Evolutionary conservation across 129 eudicot genomes (phyloP).

Genomic region (Flaveria brownii): DNA sequence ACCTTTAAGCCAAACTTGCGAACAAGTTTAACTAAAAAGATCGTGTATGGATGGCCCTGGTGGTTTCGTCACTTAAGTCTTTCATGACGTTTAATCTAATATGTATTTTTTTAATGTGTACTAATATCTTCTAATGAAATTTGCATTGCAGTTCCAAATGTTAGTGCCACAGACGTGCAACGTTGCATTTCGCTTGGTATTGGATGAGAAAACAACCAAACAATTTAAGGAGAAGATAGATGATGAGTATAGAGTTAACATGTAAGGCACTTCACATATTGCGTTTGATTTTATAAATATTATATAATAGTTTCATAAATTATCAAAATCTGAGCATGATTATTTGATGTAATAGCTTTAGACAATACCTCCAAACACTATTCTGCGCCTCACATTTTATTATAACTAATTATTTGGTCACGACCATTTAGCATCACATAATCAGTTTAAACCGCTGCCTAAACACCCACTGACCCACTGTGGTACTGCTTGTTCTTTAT

Average conservation of each 20-base stretch:
- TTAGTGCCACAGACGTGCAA: slow-evolving; percentile 63
- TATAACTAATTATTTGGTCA: not conserved
- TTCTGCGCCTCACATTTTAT: not conserved
- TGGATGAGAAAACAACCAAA: slow-evolving; percentile 56
- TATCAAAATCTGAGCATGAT: not conserved
- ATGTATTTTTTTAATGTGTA: not conserved
- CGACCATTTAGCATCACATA: not conserved
- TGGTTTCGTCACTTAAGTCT: too few relatives aligned
- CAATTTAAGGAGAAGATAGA: slow-evolving; percentile 56
- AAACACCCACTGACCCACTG: not conserved
- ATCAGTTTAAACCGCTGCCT: not conserved
- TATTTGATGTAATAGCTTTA: not conserved
- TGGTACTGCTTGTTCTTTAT: not conserved
- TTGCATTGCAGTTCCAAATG: slow-evolving; percentile 59
- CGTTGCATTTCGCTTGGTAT: slow-evolving; percentile 49
- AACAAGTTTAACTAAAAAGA: too few relatives aligned
- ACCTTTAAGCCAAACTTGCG: too few relatives aligned
- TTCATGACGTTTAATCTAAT: too few relatives aligned
- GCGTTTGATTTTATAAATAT: slow-evolving; percentile 1
- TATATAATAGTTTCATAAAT: not conserved
- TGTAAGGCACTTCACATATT: slow-evolving; percentile 40
- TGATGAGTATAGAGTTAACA: slow-evolving; percentile 73
- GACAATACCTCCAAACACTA: slow-evolving; percentile 9
- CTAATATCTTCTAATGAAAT: slow-evolving; percentile 21
- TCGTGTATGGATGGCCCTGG: too few relatives aligned